Base-by-base conservation (phyloP, 2,329 filamentous ascomycete species). In the Penicillium sp. region DNA sequence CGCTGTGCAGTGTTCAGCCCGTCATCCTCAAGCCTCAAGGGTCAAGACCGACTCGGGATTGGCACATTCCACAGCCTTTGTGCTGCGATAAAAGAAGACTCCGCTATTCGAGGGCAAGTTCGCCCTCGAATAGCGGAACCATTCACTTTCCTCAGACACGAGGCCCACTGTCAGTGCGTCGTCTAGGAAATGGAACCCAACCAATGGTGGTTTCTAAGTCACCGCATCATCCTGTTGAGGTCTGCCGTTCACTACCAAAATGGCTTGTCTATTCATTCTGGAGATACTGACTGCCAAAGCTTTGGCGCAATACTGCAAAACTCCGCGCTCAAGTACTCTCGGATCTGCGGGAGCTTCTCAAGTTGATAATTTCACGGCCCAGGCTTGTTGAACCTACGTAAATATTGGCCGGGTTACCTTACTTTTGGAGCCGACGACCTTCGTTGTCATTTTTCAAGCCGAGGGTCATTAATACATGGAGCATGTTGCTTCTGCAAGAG, bases 151-250 rank as follows among this genome's bases (percentile, higher is more conserved):
- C 21, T 21, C 21, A 21, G 44, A 29, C n/a, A 26, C 30, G 11
- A 46, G 46, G 55, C 29, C 55, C 46, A 31, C 55, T 41, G 21
- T 50, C 17, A 15, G 35, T 44, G 46, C 55, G 50, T 47, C 5
- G 9, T 41, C 13, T 21, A 41, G 15, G 31, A 30, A 50, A 23
- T 35, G 9, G 30, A 21, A 57, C 19, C 21, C 30, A 23, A 13
- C 46, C 47, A 57, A 57, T 50, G 41, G 31, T 30, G 5, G 49
- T 19, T 15, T 49, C 19, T 7, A 55, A 15, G 26, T 26, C 13
- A 45, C 44, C 15, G 17, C 41, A 35, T 21, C 35, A 23, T 17
- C 45, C n/a, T 44, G 19, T 9, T 26, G 19, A 26, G 11, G 8
- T 17, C 17, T 29, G 17, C 7, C 53, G 19, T 44, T 50, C 11